Evolutionary conservation across 2,329 filamentous ascomycete genomes (phyloP).

Genomic region (Hortaea werneckii): DNA sequence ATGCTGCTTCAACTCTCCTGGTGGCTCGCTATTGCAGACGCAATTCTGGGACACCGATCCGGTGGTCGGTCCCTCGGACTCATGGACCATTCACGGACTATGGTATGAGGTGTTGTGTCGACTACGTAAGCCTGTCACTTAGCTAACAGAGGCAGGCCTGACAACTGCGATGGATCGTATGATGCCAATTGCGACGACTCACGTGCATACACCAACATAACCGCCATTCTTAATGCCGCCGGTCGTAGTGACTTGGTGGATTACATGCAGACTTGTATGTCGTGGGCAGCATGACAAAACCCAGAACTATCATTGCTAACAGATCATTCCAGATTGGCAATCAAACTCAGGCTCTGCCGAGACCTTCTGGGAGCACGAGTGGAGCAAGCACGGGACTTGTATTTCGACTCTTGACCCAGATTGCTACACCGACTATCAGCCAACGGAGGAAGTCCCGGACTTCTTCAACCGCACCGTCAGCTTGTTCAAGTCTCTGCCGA

Average conservation of each 20-base stretch:
- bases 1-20: slow-evolving; percentile 66
- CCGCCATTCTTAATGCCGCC: slow-evolving; percentile 47
- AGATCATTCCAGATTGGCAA: slow-evolving; percentile 48
- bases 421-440: slow-evolving; percentile 51
- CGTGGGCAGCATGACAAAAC: no score
- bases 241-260: slow-evolving; percentile 47
- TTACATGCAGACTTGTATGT: slow-evolving; percentile 51
- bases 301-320: background rate
- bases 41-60: slow-evolving; percentile 69
- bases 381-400: slow-evolving; percentile 64
- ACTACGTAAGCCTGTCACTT: background rate
- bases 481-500: slow-evolving; percentile 56
- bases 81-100: slow-evolving; percentile 66
- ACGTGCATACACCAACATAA: slow-evolving; percentile 57
- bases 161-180: slow-evolving; percentile 52
- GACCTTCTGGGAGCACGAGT: slow-evolving; percentile 59
- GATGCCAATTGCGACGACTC: slow-evolving; percentile 49
- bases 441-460: slow-evolving; percentile 55
- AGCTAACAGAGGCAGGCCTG: slow-evolving; percentile 26
- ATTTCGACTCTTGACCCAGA: slow-evolving; percentile 55
- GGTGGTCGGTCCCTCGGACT: slow-evolving; percentile 53
- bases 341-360: slow-evolving; percentile 55
- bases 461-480: slow-evolving; percentile 58
- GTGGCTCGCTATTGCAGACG: slow-evolving; percentile 61
- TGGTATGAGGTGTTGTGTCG: slow-evolving; percentile 8